Conservation (phyloP, 495 filamentous ascomycete genomes). For the Aspergillus sclerotioniger region DNA sequence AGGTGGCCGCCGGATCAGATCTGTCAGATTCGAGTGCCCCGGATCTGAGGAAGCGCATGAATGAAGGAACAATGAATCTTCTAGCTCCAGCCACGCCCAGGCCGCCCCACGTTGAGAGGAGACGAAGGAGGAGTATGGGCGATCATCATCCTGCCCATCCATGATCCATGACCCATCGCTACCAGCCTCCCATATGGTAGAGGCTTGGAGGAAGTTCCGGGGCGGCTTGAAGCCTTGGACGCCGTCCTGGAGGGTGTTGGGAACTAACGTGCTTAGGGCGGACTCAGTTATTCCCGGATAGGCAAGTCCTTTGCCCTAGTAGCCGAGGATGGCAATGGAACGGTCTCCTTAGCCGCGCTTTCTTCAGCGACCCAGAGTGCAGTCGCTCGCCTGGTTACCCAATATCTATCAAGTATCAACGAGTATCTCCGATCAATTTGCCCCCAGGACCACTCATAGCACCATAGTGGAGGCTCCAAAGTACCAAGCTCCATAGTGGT, state of each 20-base stretch:
- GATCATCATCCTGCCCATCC: slow-evolving; percentile 1
- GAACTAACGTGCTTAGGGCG: not conserved
- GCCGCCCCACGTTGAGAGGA: slow-evolving; percentile 24
- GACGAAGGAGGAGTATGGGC: not conserved
- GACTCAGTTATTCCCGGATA: slow-evolving; percentile 1
- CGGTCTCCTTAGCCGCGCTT: not conserved
- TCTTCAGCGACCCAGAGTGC: not conserved
- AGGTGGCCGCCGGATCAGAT: slow-evolving; percentile 24
- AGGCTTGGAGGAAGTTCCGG: not conserved
- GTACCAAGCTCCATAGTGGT: slow-evolving; percentile 10
- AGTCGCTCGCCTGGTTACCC: not conserved
- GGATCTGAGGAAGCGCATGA: slow-evolving; percentile 16
- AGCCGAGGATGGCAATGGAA: not conserved
- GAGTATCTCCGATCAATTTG: not conserved
- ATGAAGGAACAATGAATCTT: slow-evolving; percentile 22
- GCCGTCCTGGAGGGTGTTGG: not conserved
- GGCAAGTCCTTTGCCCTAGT: not conserved
- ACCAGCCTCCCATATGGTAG: not conserved
- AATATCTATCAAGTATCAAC: not conserved
- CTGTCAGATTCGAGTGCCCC: slow-evolving; percentile 39
- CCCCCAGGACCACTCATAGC: slow-evolving; percentile 6
- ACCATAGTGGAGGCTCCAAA: slow-evolving; percentile 12
- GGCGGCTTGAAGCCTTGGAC: not conserved
- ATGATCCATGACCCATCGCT: too few species aligned
- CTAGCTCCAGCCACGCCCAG: slow-evolving; percentile 12